Conservation (phyloP, 495 filamentous ascomycete species). For the Penicillium nucicola region DNA sequence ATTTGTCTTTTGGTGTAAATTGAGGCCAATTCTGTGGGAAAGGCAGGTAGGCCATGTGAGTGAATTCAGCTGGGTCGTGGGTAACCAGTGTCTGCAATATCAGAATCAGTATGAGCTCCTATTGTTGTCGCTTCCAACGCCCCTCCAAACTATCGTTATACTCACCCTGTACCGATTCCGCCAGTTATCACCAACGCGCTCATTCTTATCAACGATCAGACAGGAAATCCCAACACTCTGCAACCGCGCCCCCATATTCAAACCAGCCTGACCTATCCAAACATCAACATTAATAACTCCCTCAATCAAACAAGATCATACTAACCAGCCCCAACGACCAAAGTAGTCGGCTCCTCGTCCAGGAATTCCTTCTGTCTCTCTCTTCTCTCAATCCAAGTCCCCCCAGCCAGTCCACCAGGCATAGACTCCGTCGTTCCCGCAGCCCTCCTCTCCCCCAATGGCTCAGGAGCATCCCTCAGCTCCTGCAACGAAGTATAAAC, state of each 20-base stretch:
- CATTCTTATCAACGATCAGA: slow-evolving; percentile 64
- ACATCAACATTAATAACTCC: slow-evolving; percentile 9
- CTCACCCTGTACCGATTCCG: slow-evolving; percentile 55
- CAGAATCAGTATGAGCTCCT: not conserved
- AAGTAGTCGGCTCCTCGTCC: slow-evolving; percentile 56
- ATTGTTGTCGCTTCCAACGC: too few species aligned
- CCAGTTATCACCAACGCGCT: slow-evolving; percentile 74
- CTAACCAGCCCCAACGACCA: slow-evolving; percentile 61
- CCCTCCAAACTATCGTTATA: not conserved
- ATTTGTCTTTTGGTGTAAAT: slow-evolving; percentile 77
- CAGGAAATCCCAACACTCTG: slow-evolving; percentile 63
- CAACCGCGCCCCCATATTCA: slow-evolving; percentile 65
- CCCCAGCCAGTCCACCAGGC: slow-evolving; percentile 51
- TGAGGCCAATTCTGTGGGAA: slow-evolving; percentile 67
- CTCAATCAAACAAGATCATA: slow-evolving; percentile 8
- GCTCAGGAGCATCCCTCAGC: slow-evolving; percentile 52
- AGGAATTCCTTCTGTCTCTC: slow-evolving; percentile 54
- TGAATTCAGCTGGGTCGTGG: slow-evolving; percentile 70
- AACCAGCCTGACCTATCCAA: slow-evolving; percentile 42
- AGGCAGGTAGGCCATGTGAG: slow-evolving; percentile 69
- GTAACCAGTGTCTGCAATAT: slow-evolving; percentile 20
- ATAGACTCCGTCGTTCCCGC: slow-evolving; percentile 58
- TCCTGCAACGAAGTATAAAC: slow-evolving; percentile 58
- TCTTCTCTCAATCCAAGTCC: slow-evolving; percentile 67
- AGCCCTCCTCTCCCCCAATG: slow-evolving; percentile 40